A percentile compares a stretch with the other conserved stretches of the same genome.
These are phyloP conservation scores for Trichoderma lentiforme DNA, from an alignment of 2,329 filamentous ascomycete species.

Conservation along the genomic window DNA sequence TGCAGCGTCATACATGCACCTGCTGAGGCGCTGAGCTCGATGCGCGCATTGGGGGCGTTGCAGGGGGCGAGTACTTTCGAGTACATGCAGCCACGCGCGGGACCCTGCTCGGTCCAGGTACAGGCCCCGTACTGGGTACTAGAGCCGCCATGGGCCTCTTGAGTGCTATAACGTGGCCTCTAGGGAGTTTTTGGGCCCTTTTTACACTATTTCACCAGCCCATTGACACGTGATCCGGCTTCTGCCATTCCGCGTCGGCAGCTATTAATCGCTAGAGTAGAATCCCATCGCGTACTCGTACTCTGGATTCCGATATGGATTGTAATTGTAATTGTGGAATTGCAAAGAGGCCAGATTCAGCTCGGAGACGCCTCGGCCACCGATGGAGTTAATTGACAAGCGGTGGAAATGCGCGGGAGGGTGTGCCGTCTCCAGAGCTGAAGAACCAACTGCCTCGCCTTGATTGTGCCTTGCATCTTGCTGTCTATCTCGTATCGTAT, in stretches of 20 bases:
- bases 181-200: background rate
- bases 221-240: slow-evolving; percentile 17
- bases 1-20: slow-evolving; percentile 25
- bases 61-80: background rate
- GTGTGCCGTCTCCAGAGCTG: background rate
- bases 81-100: background rate
- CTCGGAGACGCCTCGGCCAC: background rate
- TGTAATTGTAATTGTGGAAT: background rate
- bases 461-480: background rate
- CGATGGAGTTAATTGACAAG: background rate
- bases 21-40: background rate
- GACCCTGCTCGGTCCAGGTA: background rate
- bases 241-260: background rate
- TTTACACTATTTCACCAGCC: background rate
- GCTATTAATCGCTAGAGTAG: background rate
- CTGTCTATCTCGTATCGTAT: background rate
- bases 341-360: background rate
- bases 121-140: background rate
- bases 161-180: slow-evolving; percentile 10
- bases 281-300: background rate
- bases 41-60: background rate
- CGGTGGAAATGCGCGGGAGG: background rate
- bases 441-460: background rate
- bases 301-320: background rate
- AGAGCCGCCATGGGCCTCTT: background rate